Conservation (phyloP, 208 protist species). For the Vickermania ingenoplastis region DNA sequence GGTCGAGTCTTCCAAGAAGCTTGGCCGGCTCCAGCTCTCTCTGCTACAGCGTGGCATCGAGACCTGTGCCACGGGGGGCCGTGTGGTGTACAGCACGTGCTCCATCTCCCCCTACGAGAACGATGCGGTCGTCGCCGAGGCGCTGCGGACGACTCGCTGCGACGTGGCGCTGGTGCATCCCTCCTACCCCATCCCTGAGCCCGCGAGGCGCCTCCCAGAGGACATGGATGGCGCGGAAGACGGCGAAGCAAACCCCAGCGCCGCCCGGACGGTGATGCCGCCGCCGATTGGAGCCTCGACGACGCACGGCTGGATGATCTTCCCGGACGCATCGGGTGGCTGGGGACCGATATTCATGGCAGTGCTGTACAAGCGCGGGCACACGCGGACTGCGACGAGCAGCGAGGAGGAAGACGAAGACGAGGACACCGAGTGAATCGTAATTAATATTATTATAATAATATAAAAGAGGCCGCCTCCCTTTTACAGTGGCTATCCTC, state of each 20-base stretch:
- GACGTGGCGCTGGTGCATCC: slow-evolving; percentile 29
- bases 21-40: slow-evolving; percentile 40
- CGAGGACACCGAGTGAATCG: slow-evolving; percentile 13
- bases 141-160: slow-evolving; percentile 46
- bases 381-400: slow-evolving; percentile 9
- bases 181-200: not conserved
- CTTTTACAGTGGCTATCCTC: no score
- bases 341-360: slow-evolving; percentile 71
- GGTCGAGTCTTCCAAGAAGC: slow-evolving; percentile 18
- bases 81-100: slow-evolving; percentile 89
- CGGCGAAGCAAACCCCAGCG: slow-evolving; percentile 2
- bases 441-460: no score
- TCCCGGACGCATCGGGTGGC: slow-evolving; percentile 49
- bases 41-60: slow-evolving; percentile 73
- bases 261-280: not conserved
- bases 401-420: slow-evolving; percentile 14
- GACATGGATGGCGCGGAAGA: not conserved
- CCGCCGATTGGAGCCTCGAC: slow-evolving; percentile 50
- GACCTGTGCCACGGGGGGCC: slow-evolving; percentile 56
- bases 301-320: slow-evolving; percentile 46
- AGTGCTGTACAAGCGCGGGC: slow-evolving; percentile 47
- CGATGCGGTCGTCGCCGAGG: slow-evolving; percentile 69
- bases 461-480: no score
- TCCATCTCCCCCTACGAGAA: slow-evolving; percentile 85
- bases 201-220: not conserved